These are phyloP conservation scores for Diplosphaera chodatii DNA, from an alignment of 139 green algal genomes.

Conservation along the genomic window DNA sequence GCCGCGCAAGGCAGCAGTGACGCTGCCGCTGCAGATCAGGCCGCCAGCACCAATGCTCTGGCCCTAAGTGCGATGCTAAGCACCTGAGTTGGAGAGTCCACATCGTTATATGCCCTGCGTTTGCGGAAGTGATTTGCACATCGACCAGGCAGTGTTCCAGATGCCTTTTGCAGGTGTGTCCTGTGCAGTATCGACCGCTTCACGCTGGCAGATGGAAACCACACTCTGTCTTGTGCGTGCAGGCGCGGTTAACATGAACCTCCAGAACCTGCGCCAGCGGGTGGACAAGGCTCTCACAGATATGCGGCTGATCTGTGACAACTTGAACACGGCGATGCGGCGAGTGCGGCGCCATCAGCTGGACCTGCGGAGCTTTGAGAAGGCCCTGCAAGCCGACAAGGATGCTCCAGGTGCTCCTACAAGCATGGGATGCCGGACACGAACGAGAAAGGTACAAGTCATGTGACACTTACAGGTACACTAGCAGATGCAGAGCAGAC, in stretches of 20 bases:
- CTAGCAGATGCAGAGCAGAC: too few relatives aligned
- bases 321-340: neutral
- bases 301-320: neutral
- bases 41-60: neutral
- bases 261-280: conserved; percentile 1
- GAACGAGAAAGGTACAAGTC: too few relatives aligned
- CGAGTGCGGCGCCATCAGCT: neutral
- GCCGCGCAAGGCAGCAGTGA: too few relatives aligned
- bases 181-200: too few relatives aligned
- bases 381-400: neutral
- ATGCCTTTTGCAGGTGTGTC: too few relatives aligned
- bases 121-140: too few relatives aligned
- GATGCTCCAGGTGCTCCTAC: neutral
- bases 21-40: neutral
- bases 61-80: neutral
- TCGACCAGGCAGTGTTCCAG: too few relatives aligned
- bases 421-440: too few relatives aligned
- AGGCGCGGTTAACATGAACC: neutral
- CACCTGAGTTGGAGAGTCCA: neutral
- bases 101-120: too few relatives aligned
- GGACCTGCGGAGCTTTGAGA: neutral
- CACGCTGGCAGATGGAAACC: too few relatives aligned
- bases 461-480: too few relatives aligned
- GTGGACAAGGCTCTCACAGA: neutral
- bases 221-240: too few relatives aligned